Evolutionary conservation across 352 stramenopile genomes (phyloP).

Genomic region (Globisporangium apiculatum): DNA sequence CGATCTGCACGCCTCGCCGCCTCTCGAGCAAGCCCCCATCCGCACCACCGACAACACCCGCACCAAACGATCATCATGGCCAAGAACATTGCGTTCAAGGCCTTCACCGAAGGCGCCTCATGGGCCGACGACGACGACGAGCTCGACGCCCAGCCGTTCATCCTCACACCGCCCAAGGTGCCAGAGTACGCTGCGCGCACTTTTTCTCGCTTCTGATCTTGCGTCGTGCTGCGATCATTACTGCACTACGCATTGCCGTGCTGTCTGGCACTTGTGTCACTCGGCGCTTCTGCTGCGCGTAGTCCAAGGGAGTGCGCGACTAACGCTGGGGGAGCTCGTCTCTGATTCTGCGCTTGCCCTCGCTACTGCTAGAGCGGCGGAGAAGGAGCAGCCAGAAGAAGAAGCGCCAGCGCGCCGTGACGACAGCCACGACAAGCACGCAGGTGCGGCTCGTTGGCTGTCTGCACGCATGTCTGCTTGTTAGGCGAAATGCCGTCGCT

Average conservation of each 20-base stretch:
- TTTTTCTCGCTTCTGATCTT: constrained; percentile 1
- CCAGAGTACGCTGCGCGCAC: constrained; percentile 25
- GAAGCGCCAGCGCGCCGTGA: constrained; percentile 20
- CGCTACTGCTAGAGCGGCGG: constrained; percentile 17
- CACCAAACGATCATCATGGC: constrained; percentile 20
- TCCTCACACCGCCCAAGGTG: constrained; percentile 26
- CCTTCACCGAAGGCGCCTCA: constrained; percentile 39
- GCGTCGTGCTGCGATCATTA: background rate
- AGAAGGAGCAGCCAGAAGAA: constrained; percentile 17
- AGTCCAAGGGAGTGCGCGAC: background rate
- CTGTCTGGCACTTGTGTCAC: background rate
- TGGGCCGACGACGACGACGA: constrained; percentile 79
- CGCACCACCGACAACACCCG: too few relatives aligned
- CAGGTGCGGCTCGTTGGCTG: background rate
- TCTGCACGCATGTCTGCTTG: background rate
- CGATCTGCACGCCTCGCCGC: too few relatives aligned
- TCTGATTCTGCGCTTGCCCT: background rate
- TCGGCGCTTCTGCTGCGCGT: background rate
- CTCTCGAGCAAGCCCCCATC: too few relatives aligned
- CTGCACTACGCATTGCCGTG: background rate
- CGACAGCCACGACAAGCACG: constrained; percentile 11
- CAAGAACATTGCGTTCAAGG: constrained; percentile 48
- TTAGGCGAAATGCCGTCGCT: background rate
- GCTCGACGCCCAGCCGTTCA: constrained; percentile 41
- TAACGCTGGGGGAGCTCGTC: background rate